Base-by-base conservation (phyloP, 192 early-diverging fungal species). In the Kickxella alabastrina region DNA sequence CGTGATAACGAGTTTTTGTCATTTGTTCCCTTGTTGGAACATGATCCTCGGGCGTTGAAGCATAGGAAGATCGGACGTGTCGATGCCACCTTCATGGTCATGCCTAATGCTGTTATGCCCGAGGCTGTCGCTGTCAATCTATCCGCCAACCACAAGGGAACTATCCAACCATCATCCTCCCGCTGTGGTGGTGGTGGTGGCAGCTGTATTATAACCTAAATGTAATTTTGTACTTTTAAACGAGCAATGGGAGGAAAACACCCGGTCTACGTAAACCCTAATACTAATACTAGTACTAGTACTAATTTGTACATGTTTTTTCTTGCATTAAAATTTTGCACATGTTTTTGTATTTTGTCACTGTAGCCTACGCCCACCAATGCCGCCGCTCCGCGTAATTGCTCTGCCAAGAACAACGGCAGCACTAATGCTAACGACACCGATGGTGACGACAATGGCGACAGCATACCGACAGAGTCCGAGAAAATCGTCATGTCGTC, bases 401-500 rank as follows among this genome's bases (percentile, higher is more conserved):
- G n/a, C n/a, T n/a, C n/a, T n/a, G n/a, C n/a, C n/a, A n/a, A n/a
- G n/a, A n/a, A n/a, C n/a, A n/a, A n/a, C n/a, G n/a, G n/a, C n/a
- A n/a, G n/a, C n/a, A n/a, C n/a, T n/a, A n/a, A n/a, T n/a, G n/a
- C n/a, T n/a, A n/a, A n/a, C n/a, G n/a, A n/a, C n/a, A n/a, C 67
- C 12, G 42, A 57, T 25, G 57, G 57, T 17, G 42, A 69, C 13
- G 56, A 50, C 5, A 44, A 54, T 18, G 43, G 62, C 28, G 58
- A 65, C 23, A 39, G 43, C 7, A 59, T 61, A 7, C 59, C 43
- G 29, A 56, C 77, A 14, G 36, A 13, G 6, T 54, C 69, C 22
- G 86, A 88, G 48, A 82, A 79, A 25, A 62, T 64, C n/a, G 68
- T 88, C 7, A 74, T 82, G 56, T 62, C 62, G 17, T 71, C 81